phyloP scores from a whole-genome alignment of 106 monocot species.

The Chionographis japonica region DNA sequence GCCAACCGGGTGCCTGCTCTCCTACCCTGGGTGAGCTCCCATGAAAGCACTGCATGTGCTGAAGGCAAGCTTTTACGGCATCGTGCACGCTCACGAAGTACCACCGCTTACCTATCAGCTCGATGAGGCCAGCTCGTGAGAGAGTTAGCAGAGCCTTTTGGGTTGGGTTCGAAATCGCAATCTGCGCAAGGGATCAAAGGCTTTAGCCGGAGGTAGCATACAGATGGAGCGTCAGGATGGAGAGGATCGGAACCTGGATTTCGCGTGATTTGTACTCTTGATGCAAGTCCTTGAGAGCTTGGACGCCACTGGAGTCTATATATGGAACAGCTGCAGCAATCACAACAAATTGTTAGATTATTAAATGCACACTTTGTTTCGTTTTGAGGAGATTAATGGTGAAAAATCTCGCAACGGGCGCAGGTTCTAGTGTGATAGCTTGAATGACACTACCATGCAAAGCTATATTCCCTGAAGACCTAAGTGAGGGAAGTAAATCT shows the following conservation, averaged over 20 bases:
- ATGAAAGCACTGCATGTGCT: constrained; percentile 46
- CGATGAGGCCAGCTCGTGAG: constrained; percentile 59
- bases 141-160: constrained; percentile 69
- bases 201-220: background rate
- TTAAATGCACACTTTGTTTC: too few species aligned
- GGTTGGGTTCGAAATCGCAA: constrained; percentile 89
- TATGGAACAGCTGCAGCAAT: constrained; percentile 84
- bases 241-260: constrained; percentile 57
- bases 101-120: constrained; percentile 80
- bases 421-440: too few species aligned
- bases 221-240: background rate
- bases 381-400: too few species aligned
- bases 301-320: constrained; percentile 92
- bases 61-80: constrained; percentile 89
- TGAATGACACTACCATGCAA: too few species aligned
- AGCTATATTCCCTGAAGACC: too few species aligned
- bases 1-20: background rate
- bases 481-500: too few species aligned
- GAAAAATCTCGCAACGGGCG: too few species aligned
- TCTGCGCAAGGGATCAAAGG: constrained; percentile 26
- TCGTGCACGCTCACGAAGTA: constrained; percentile 95
- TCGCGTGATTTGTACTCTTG: constrained; percentile 77
- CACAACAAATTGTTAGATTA: too few species aligned
- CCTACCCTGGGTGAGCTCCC: background rate
- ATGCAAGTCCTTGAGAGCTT: constrained; percentile 90